Conservation (phyloP, 2,329 filamentous ascomycete genomes). For the Amauroascus verrucosus region DNA sequence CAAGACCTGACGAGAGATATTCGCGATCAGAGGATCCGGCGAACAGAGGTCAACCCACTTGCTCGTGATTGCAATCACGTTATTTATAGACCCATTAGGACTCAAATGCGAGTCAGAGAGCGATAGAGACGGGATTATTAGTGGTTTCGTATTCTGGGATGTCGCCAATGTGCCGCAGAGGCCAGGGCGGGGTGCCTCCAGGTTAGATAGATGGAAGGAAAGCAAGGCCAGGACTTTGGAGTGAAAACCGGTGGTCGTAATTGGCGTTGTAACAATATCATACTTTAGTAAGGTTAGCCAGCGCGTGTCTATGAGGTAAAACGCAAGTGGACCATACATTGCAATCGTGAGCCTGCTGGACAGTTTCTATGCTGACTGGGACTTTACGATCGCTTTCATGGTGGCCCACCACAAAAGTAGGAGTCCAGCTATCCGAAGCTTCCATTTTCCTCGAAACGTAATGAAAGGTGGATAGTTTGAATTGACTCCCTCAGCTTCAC, state of each 20-base stretch:
- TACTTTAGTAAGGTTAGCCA: conserved; percentile 38
- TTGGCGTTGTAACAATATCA: conserved; percentile 54
- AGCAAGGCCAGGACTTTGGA: conserved; percentile 46
- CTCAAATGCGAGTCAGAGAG: conserved; percentile 53
- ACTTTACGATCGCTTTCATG: conserved; percentile 47
- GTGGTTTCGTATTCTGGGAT: conserved; percentile 32
- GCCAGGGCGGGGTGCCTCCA: conserved; percentile 30
- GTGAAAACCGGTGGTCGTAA: conserved; percentile 52
- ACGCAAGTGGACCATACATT: conserved; percentile 34
- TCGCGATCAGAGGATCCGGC: conserved; percentile 67
- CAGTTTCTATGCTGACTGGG: conserved; percentile 41
- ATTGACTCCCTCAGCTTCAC: not conserved
- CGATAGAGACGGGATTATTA: conserved; percentile 34
- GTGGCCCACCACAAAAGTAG: conserved; percentile 51
- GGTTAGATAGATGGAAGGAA: conserved; percentile 40
- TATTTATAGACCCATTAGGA: conserved; percentile 68
- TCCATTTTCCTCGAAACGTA: conserved; percentile 11
- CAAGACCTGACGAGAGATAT: conserved; percentile 79
- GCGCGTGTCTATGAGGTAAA: not conserved
- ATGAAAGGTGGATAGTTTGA: not conserved
- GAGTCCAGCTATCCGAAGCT: conserved; percentile 22
- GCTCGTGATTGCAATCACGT: conserved; percentile 69
- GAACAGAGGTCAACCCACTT: conserved; percentile 89
- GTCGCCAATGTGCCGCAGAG: conserved; percentile 31
- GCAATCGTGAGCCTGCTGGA: conserved; percentile 48